phyloP scores from a whole-genome alignment of 1,284 basidiomycete species.

The Ceratobasidium sp. region DNA sequence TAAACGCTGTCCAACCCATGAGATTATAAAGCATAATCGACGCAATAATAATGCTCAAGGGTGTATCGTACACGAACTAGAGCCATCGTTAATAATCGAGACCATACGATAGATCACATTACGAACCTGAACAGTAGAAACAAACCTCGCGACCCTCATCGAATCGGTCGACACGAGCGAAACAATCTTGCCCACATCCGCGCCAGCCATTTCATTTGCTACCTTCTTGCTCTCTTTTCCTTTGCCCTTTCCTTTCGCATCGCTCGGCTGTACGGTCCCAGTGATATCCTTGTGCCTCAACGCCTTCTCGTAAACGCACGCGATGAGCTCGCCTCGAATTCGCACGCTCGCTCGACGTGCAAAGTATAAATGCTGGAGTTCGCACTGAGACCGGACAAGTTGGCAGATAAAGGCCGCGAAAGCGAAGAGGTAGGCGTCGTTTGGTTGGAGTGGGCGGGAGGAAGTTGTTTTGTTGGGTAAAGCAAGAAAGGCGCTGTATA shows the following conservation, averaged over 20 bases:
- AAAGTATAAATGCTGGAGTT: constrained; percentile 38
- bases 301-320: constrained; percentile 38
- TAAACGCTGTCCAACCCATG: constrained; percentile 39
- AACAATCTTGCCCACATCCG: constrained; percentile 40
- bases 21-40: constrained; percentile 26
- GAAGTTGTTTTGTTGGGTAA: too few relatives aligned
- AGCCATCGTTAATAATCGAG: too few relatives aligned
- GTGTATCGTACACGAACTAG: constrained; percentile 58
- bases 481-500: background rate
- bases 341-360: constrained; percentile 23
- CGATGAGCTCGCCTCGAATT: constrained; percentile 29
- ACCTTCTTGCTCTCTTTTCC: background rate
- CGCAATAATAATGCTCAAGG: constrained; percentile 19
- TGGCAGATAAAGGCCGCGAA: constrained; percentile 33
- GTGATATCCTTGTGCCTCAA: constrained; percentile 35
- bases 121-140: background rate
- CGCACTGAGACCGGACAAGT: constrained; percentile 29
- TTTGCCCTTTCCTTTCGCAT: background rate
- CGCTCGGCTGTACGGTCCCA: constrained; percentile 11
- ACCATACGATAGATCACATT: background rate
- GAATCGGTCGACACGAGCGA: constrained; percentile 29
- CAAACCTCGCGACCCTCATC: background rate
- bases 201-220: background rate
- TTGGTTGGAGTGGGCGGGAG: background rate
- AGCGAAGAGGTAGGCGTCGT: constrained; percentile 36